Conservation (phyloP, 1,284 basidiomycete species). For the Puccinia hordei region DNA sequence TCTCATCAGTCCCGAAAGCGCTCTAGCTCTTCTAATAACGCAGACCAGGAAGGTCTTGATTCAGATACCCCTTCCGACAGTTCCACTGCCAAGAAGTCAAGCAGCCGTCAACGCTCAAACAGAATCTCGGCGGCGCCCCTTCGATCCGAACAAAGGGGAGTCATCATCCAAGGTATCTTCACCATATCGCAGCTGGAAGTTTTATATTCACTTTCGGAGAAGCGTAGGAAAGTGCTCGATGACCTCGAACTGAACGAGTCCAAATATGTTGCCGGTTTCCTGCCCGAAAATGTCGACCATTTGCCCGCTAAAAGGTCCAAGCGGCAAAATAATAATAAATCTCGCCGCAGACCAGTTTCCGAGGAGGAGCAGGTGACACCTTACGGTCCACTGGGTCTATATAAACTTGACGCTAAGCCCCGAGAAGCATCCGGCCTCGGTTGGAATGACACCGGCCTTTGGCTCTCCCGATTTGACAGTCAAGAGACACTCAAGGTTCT, state of each 20-base stretch:
- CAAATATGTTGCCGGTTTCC: constrained; percentile 36
- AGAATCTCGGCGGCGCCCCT: background rate
- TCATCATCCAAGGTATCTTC: constrained; percentile 43
- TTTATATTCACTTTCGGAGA: constrained; percentile 19
- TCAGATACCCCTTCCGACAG: background rate
- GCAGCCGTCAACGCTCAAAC: background rate
- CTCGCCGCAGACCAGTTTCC: background rate
- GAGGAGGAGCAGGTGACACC: constrained; percentile 34
- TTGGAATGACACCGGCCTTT: constrained; percentile 11
- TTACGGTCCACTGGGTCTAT: constrained; percentile 29
- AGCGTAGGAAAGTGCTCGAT: constrained; percentile 25
- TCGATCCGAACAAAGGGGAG: constrained; percentile 15
- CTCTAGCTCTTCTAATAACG: background rate
- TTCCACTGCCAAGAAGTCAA: background rate
- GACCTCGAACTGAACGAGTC: constrained; percentile 35
- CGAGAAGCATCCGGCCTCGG: constrained; percentile 1
- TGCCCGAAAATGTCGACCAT: constrained; percentile 9
- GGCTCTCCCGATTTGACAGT: background rate
- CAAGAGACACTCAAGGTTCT: background rate
- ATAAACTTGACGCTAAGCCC: constrained; percentile 26
- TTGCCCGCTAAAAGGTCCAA: background rate
- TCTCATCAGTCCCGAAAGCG: background rate
- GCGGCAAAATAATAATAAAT: constrained; percentile 18
- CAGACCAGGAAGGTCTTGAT: background rate
- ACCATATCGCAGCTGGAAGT: constrained; percentile 21